Conservation (phyloP, 129 eudicot species). For the Pseudognaphalium luteoalbum region DNA sequence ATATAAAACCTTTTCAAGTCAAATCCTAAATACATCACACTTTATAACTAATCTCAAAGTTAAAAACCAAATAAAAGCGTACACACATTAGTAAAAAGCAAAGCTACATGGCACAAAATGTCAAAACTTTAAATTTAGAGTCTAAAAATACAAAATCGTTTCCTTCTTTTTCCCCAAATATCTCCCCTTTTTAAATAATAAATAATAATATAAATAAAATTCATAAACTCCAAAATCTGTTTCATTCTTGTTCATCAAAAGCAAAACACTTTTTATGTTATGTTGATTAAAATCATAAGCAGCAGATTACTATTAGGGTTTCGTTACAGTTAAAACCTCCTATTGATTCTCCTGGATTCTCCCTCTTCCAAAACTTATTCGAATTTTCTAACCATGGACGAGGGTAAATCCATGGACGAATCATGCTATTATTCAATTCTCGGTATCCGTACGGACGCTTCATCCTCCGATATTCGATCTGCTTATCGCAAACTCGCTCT, state of each 20-base stretch:
- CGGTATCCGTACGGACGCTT: constrained; percentile 68
- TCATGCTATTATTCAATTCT: constrained; percentile 76
- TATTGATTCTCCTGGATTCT: not conserved
- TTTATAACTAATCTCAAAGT: too few species aligned
- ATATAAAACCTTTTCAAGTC: too few species aligned
- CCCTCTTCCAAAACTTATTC: not conserved
- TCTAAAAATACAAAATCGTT: not conserved
- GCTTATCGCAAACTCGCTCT: constrained; percentile 92
- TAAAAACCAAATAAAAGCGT: too few species aligned
- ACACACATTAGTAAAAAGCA: not conserved
- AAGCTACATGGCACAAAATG: not conserved
- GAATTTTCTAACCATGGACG: not conserved
- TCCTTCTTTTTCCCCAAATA: not conserved
- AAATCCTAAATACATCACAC: too few species aligned
- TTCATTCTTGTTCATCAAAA: not conserved
- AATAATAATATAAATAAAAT: too few species aligned
- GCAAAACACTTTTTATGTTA: not conserved
- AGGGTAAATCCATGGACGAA: constrained; percentile 43
- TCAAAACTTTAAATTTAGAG: not conserved
- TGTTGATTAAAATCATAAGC: not conserved
- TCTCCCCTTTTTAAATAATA: too few species aligned
- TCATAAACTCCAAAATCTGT: not conserved
- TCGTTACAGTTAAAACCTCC: not conserved
- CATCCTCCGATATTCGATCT: constrained; percentile 75
- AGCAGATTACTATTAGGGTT: constrained; percentile 3